phyloP scores from a whole-genome alignment of 768 basidiomycete species.

The Trametes punicea region DNA sequence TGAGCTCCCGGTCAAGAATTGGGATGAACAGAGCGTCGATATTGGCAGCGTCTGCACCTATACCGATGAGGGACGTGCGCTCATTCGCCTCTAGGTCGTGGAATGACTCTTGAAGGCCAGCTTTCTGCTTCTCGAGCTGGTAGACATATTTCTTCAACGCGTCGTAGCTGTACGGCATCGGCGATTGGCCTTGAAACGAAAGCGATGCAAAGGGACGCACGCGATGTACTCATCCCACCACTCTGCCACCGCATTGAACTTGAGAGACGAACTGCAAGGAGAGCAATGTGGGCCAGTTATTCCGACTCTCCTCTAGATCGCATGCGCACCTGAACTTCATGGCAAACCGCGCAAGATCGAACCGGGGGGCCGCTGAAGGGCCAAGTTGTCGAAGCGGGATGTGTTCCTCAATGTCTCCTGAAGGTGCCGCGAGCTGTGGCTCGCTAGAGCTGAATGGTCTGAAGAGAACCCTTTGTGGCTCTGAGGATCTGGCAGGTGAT shows the following conservation, averaged over 20 bases:
- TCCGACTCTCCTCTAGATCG: not conserved
- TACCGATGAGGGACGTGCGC: conserved; percentile 50
- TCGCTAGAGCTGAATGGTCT: not conserved
- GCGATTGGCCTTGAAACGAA: not conserved
- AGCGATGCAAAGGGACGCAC: conserved; percentile 43
- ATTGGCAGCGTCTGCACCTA: conserved; percentile 29
- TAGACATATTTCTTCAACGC: conserved; percentile 82
- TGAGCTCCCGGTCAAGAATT: conserved; percentile 76
- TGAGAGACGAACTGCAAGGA: conserved; percentile 64
- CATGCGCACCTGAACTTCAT: conserved; percentile 62
- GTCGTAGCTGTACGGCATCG: conserved; percentile 59
- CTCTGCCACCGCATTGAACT: conserved; percentile 88
- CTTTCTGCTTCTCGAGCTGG: conserved; percentile 77
- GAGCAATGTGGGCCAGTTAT: not conserved
- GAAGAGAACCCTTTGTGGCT: too few species aligned
- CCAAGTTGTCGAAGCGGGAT: conserved; percentile 27
- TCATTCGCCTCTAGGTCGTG: conserved; percentile 68
- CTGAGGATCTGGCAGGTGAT: too few species aligned
- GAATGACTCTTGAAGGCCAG: conserved; percentile 36
- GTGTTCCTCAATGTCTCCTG: conserved; percentile 19
- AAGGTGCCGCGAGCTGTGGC: not conserved
- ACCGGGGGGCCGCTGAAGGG: conserved; percentile 10
- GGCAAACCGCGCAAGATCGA: conserved; percentile 24
- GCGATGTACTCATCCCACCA: conserved; percentile 94
- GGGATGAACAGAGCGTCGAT: conserved; percentile 65